Evolutionary conservation across 2,329 filamentous ascomycete species (phyloP).

Genomic region (Monilinia vaccinii-corymbosi): DNA sequence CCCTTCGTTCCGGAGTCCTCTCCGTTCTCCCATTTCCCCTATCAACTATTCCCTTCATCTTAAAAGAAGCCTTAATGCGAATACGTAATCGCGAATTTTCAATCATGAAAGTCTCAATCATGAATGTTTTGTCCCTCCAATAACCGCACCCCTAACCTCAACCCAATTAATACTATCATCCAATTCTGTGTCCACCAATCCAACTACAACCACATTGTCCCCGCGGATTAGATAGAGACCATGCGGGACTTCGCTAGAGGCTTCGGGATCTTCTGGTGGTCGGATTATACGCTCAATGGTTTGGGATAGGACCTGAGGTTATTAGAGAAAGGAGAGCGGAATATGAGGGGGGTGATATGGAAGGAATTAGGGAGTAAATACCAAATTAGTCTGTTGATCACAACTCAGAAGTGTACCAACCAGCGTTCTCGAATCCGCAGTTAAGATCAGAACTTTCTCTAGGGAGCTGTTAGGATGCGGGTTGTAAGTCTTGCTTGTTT

Average conservation of each 20-base stretch:
- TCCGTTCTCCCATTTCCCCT: neutral
- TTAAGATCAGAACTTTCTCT: conserved; percentile 92
- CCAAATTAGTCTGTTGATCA: conserved; percentile 87
- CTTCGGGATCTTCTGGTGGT: conserved; percentile 71
- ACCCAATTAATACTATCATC: conserved; percentile 90
- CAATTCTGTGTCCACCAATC: conserved; percentile 79
- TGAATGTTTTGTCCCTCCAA: conserved; percentile 77
- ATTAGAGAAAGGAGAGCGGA: neutral
- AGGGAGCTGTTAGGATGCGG: conserved; percentile 29
- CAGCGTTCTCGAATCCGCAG: conserved; percentile 81
- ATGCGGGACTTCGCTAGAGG: conserved; percentile 70
- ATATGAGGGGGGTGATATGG: neutral
- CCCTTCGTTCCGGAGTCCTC: neutral
- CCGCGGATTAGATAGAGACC: conserved; percentile 88
- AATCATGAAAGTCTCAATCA: conserved; percentile 14
- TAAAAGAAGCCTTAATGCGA: neutral
- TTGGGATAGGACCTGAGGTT: conserved; percentile 59
- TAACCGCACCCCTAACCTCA: conserved; percentile 74
- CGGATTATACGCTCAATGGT: conserved; percentile 88
- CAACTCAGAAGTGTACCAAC: conserved; percentile 76
- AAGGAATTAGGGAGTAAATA: conserved; percentile 26
- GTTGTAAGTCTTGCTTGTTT: conserved; percentile 25
- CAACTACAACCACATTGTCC: conserved; percentile 87
- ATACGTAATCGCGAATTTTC: no score
- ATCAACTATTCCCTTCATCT: neutral